phyloP scores from a whole-genome alignment of 75 land plant species.

The Picea glauca region DNA sequence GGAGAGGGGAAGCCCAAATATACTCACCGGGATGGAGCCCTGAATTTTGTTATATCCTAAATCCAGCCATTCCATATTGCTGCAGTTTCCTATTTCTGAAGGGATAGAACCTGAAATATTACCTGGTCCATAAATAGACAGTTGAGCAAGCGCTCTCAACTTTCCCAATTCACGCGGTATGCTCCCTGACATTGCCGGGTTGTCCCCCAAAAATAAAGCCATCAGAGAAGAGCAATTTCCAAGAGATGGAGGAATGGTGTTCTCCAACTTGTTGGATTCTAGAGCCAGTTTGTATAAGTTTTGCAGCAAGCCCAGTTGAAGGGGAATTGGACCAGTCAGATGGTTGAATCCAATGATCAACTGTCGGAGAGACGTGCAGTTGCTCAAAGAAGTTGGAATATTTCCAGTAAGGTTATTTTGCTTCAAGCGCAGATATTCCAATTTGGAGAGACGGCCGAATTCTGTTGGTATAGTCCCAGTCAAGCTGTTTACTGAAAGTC shows the following conservation, averaged over 20 bases:
- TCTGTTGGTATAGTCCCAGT: background rate
- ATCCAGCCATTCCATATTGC: background rate
- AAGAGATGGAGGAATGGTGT: background rate
- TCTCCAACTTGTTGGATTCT: constrained; percentile 23
- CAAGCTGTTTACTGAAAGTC: background rate
- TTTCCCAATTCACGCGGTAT: background rate
- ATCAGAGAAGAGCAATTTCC: background rate
- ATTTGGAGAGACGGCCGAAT: background rate
- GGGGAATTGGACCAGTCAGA: too few relatives aligned
- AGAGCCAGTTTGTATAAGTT: constrained; percentile 19
- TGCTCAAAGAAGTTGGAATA: background rate
- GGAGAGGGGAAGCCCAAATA: background rate
- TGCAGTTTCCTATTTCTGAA: constrained; percentile 3
- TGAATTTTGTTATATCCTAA: background rate
- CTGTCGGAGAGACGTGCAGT: too few relatives aligned
- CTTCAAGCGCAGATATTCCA: background rate
- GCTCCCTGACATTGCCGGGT: background rate
- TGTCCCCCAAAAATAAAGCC: background rate
- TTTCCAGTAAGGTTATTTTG: background rate
- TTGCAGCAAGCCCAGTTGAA: background rate
- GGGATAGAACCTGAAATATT: constrained; percentile 12
- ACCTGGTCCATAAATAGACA: too few relatives aligned
- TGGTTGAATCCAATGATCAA: too few relatives aligned
- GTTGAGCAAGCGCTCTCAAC: too few relatives aligned
- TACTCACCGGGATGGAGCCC: background rate